Evolutionary conservation across 1,284 basidiomycete species (phyloP), one percentile per base, ranked within the genome.

Genomic region (Vanrija sp.): DNA sequence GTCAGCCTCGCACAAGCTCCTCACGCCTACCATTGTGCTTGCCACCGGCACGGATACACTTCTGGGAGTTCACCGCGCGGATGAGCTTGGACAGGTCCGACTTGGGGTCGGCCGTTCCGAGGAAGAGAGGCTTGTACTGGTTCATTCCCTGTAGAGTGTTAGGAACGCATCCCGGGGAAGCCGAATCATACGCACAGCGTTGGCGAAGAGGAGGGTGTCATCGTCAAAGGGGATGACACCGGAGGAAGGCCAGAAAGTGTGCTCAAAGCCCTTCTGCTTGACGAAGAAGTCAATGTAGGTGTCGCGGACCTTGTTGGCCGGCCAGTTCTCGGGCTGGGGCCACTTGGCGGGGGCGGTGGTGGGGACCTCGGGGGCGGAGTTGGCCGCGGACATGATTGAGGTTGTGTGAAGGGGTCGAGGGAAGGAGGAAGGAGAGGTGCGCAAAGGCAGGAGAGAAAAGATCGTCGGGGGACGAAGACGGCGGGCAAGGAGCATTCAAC

Each of bases 71-170:
- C 77, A 88, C 92, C 2, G 93, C 95, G 65, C 96, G 87, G 72
- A 87, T 89, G 65, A 97, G 81, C 74, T 89, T 92, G 56, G 89
- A 84, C 67, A 97, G 49, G 88, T 88, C 40, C 87, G 94, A 71
- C 88, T 84, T 75, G 46, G 93, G 92, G 78, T 98, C 94, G 57
- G 94, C 93, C 6, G 89, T 96, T 62, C 95, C 95, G 38, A 98
- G 83, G 77, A 98, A 98, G 64, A 98, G 91, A 48, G 89, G 81
- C 80, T 98, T 98, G 82, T 91, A 98, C 87, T 96, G 91, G 78
- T 95, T 95, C 92, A 95, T 95, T 57, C 93, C 91, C 75, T 77
- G 51, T 23, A 45, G 10, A 12, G 10, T 28, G 38, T 49, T 21
- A 50, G 52, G 26, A 29, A 39, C 40, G 21, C 16, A 25, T 21